phyloP scores from a whole-genome alignment of 1,284 basidiomycete species.

The Cryptococcus sp. region DNA sequence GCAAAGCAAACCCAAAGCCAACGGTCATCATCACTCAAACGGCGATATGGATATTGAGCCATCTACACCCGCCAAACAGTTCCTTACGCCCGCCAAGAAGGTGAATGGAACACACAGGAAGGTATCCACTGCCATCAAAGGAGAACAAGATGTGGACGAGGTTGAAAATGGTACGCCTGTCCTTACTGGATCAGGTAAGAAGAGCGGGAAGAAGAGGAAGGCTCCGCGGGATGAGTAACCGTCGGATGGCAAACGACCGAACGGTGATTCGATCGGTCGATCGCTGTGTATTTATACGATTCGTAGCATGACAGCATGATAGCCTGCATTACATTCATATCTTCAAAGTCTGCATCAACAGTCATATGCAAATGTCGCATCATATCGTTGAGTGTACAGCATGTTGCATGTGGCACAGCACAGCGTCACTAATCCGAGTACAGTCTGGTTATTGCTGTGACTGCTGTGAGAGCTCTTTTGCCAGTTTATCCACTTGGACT shows the following conservation, averaged over 20 bases:
- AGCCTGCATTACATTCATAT: not conserved
- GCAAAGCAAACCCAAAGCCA: not conserved
- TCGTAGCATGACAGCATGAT: not conserved
- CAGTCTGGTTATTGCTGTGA: no score
- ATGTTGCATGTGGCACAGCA: no score
- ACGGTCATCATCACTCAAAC: conserved; percentile 5
- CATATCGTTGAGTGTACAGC: no score
- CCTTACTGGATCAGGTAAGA: conserved; percentile 9
- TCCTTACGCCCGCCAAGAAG: conserved; percentile 5
- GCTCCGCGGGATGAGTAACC: conserved; percentile 15
- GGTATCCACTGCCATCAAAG: not conserved
- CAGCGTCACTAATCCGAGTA: no score
- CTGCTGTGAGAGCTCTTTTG: conserved; percentile 17
- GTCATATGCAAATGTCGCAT: no score
- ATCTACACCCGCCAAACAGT: not conserved
- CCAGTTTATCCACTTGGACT: conserved; percentile 53
- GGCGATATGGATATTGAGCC: conserved; percentile 9
- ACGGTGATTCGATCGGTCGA: not conserved
- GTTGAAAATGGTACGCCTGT: conserved; percentile 5
- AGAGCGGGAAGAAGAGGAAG: conserved; percentile 21
- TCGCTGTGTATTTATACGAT: not conserved
- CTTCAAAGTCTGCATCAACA: not conserved
- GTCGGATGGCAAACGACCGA: no score
- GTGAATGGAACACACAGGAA: not conserved
- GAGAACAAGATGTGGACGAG: conserved; percentile 3